Percentiles rank a stretch among this genome's conserved stretches.
These are phyloP conservation scores for Porogramme epimiltina DNA, from an alignment of 1,284 basidiomycete species.

Conservation along the genomic window DNA sequence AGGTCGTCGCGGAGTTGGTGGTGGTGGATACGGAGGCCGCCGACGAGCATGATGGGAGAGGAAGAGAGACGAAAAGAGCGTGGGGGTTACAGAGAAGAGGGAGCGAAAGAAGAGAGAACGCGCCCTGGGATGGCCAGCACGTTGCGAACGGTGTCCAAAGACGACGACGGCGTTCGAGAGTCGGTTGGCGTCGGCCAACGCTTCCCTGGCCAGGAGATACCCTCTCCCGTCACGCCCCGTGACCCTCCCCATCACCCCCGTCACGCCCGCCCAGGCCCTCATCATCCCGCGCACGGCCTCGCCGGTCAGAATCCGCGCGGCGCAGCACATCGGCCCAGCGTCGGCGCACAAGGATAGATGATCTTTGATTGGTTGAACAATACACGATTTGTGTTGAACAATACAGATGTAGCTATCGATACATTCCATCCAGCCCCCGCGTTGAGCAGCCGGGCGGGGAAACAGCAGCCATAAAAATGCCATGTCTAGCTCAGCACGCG, in stretches of 20 bases:
- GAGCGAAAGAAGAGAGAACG: constrained; percentile 16
- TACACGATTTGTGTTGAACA: constrained; percentile 19
- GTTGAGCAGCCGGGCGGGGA: constrained; percentile 13
- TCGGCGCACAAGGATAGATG: background rate
- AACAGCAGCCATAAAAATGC: background rate
- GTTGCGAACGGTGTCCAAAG: constrained; percentile 32
- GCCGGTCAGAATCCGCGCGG: background rate
- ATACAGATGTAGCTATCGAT: constrained; percentile 22
- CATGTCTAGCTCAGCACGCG: too few species aligned
- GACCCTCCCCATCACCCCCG: constrained; percentile 20
- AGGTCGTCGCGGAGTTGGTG: constrained; percentile 37
- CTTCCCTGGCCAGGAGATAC: background rate
- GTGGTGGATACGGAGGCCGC: constrained; percentile 39
- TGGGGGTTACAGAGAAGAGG: constrained; percentile 30
- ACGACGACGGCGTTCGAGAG: constrained; percentile 20
- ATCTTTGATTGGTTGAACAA: constrained; percentile 6
- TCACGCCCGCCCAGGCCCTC: constrained; percentile 9
- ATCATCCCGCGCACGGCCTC: background rate
- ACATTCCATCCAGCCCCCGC: constrained; percentile 12
- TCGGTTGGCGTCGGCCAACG: constrained; percentile 9
- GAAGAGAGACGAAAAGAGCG: constrained; percentile 33
- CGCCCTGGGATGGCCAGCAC: constrained; percentile 37
- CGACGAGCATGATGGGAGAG: constrained; percentile 47
- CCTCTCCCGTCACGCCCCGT: constrained; percentile 6
- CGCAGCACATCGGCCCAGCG: background rate